A percentile compares a stretch with the other conserved stretches of the same genome.
Evolutionary conservation across 768 basidiomycete genomes (phyloP).

Genomic region (Rhizopogon vesiculosus): DNA sequence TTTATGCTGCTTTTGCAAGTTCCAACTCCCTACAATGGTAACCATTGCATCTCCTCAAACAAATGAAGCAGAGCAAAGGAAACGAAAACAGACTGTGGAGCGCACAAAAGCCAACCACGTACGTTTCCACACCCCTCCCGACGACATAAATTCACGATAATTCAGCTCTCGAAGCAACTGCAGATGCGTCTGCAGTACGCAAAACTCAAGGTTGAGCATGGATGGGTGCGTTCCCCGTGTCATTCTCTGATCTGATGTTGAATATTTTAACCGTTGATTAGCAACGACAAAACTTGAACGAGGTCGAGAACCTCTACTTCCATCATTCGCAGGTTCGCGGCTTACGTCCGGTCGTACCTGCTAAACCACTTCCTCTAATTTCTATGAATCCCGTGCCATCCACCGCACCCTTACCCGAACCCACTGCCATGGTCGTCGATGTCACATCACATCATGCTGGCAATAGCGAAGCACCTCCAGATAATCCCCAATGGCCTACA

Average conservation of each 20-base stretch:
- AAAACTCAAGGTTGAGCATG: conserved; percentile 73
- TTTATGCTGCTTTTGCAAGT: background rate
- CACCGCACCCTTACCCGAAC: background rate
- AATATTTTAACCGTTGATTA: conserved; percentile 18
- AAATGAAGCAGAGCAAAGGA: conserved; percentile 29
- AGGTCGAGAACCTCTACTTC: conserved; percentile 82
- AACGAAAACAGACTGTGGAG: conserved; percentile 48
- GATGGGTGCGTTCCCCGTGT: conserved; percentile 53
- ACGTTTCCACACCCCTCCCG: conserved; percentile 16
- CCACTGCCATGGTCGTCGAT: conserved; percentile 6
- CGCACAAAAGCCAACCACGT: conserved; percentile 57
- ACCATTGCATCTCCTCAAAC: conserved; percentile 17
- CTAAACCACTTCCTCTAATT: conserved; percentile 13
- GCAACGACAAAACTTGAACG: conserved; percentile 77
- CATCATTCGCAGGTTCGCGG: conserved; percentile 56
- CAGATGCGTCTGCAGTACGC: conserved; percentile 76
- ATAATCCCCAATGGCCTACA: conserved; percentile 14
- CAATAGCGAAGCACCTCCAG: conserved; percentile 10
- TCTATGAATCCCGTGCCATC: background rate
- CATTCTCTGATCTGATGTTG: background rate
- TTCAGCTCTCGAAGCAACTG: conserved; percentile 64
- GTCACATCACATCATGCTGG: background rate
- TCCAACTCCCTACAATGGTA: conserved; percentile 13
- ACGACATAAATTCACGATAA: background rate
- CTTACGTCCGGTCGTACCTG: conserved; percentile 11